Evolutionary conservation across 2,329 filamentous ascomycete genomes (phyloP).

Genomic region (Arthrobotrys iridis): DNA sequence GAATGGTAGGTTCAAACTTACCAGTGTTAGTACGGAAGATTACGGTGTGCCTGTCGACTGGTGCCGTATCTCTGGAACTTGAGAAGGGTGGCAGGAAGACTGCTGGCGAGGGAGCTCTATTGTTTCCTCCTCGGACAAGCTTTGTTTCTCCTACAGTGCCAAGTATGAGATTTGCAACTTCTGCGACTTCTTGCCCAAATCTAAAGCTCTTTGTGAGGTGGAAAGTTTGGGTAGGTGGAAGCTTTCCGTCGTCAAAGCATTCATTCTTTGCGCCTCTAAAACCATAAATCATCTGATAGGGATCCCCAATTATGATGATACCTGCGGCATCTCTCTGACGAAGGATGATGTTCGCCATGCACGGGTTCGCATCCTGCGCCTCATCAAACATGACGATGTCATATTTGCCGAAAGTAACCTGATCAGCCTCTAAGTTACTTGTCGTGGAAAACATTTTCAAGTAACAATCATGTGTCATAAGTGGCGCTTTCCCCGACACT

Average conservation of each 20-base stretch:
- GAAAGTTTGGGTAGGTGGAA: conserved; percentile 47
- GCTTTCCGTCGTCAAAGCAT: conserved; percentile 55
- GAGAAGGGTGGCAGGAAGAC: conserved; percentile 21
- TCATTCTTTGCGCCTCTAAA: conserved; percentile 56
- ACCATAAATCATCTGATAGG: conserved; percentile 57
- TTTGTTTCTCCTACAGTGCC: conserved; percentile 46
- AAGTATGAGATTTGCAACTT: conserved; percentile 53
- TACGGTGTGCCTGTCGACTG: conserved; percentile 2
- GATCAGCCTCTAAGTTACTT: conserved; percentile 29
- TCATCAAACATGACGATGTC: conserved; percentile 57
- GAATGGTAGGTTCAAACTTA: not conserved
- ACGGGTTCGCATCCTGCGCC: conserved; percentile 56
- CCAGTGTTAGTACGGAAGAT: conserved; percentile 28
- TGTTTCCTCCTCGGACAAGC: conserved; percentile 38
- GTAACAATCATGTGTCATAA: conserved; percentile 56
- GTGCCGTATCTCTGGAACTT: not conserved
- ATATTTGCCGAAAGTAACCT: conserved; percentile 54
- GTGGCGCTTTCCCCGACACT: conserved; percentile 11
- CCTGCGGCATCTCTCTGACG: conserved; percentile 52
- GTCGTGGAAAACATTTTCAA: conserved; percentile 55
- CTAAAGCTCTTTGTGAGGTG: conserved; percentile 56
- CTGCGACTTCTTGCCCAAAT: conserved; percentile 55
- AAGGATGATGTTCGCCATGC: conserved; percentile 55
- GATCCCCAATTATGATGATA: conserved; percentile 56
- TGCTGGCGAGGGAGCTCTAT: conserved; percentile 28